Percentiles rank a stretch among this genome's conserved stretches.
Evolutionary conservation across 1,139 yeast genomes (phyloP).

Genomic region (Meyerozyma elateridarum): DNA sequence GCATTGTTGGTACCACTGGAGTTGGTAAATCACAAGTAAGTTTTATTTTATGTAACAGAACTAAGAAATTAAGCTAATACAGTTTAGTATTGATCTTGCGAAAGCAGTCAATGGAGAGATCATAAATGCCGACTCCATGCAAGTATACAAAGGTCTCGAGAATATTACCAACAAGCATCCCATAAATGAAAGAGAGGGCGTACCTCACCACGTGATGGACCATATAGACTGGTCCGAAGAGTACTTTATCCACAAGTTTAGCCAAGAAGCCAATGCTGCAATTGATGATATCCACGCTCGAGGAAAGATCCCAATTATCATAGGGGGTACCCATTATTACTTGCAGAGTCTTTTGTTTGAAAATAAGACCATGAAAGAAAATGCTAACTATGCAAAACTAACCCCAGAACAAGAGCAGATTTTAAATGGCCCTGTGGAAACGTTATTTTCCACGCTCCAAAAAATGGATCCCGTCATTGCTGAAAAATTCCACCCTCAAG

Average conservation of each 20-base stretch:
- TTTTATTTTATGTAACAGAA: slow-evolving; percentile 5
- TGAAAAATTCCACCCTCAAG: slow-evolving; percentile 87
- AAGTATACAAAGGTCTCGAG: slow-evolving; percentile 70
- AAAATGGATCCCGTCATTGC: slow-evolving; percentile 69
- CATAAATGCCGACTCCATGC: slow-evolving; percentile 97
- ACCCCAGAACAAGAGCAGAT: slow-evolving; percentile 40
- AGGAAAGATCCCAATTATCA: slow-evolving; percentile 78
- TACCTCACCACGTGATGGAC: slow-evolving; percentile 84
- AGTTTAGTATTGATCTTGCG: slow-evolving; percentile 76
- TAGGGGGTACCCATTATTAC: slow-evolving; percentile 97
- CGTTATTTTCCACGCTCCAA: slow-evolving; percentile 44
- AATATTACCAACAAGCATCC: slow-evolving; percentile 93
- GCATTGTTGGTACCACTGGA: slow-evolving; percentile 94
- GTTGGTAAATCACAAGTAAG: slow-evolving; percentile 90
- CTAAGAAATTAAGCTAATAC: slow-evolving; percentile 3
- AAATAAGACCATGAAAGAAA: slow-evolving; percentile 51
- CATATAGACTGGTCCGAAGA: slow-evolving; percentile 78
- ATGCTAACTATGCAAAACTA: slow-evolving; percentile 19
- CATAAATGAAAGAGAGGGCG: slow-evolving; percentile 60
- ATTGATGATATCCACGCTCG: slow-evolving; percentile 62
- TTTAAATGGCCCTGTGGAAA: slow-evolving; percentile 54
- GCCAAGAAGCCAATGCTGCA: slow-evolving; percentile 56
- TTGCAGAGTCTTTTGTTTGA: slow-evolving; percentile 71
- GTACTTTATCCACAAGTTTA: slow-evolving; percentile 78
- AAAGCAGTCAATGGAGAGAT: slow-evolving; percentile 77